Percentiles rank a stretch among this genome's conserved stretches.
Conservation (phyloP, 768 basidiomycete species). For the Calocera viscosa region DNA sequence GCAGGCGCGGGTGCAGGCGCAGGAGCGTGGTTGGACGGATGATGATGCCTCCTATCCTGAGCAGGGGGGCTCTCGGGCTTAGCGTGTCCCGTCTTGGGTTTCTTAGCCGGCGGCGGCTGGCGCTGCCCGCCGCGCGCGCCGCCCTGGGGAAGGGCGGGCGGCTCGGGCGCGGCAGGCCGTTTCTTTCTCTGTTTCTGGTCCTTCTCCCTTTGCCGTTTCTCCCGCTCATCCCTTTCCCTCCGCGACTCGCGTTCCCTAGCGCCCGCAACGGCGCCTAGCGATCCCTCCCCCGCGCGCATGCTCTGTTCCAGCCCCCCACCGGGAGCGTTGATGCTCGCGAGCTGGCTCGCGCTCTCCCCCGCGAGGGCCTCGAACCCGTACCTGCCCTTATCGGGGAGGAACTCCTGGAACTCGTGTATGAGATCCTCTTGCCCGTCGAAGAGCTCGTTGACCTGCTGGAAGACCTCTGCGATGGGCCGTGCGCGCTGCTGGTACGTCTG, state of each 20-base stretch:
- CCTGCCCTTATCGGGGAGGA: constrained; percentile 51
- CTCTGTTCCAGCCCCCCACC: background rate
- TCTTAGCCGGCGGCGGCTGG: constrained; percentile 23
- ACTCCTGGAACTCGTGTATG: constrained; percentile 58
- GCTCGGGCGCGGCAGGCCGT: constrained; percentile 8
- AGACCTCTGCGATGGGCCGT: constrained; percentile 46
- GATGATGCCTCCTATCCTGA: constrained; percentile 20
- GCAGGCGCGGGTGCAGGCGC: constrained; percentile 16
- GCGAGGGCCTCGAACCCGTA: constrained; percentile 33
- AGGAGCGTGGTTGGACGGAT: constrained; percentile 28
- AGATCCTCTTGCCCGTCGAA: constrained; percentile 69
- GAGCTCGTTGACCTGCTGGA: constrained; percentile 50
- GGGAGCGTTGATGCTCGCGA: background rate
- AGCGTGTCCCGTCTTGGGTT: constrained; percentile 19
- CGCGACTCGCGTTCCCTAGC: background rate
- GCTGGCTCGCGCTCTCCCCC: constrained; percentile 23
- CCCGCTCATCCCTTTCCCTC: constrained; percentile 41
- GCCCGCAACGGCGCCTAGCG: background rate
- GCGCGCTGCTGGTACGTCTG: constrained; percentile 68
- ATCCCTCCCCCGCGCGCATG: background rate
- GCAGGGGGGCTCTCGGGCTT: constrained; percentile 14
- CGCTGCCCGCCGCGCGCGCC: constrained; percentile 17
- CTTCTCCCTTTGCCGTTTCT: constrained; percentile 39
- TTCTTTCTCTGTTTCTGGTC: constrained; percentile 30
- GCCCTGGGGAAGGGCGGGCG: constrained; percentile 12